Base-by-base conservation (phyloP, 1,139 yeast species). In the Lodderomyces jiufengensis region DNA sequence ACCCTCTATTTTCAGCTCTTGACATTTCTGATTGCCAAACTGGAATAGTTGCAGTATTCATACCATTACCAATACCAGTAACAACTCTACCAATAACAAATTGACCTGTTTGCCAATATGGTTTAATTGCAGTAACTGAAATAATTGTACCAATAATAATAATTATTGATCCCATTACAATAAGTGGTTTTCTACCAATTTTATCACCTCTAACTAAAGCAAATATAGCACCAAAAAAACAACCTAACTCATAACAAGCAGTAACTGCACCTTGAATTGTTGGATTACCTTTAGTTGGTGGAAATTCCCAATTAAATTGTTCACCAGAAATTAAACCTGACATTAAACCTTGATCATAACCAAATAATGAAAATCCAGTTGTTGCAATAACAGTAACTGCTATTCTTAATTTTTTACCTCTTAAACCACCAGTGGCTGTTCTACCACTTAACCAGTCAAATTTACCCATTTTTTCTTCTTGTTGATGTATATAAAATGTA, bases 21-120 rank as follows among this genome's bases (percentile, higher is more conserved):
- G 90, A 78, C 71, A 82, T 76, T 59, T 84, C 95, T 0, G 92
- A 77, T 57, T 84, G 87, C 80, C 86, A 83, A 45, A 81, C 80
- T 11, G 95, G 95, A 41, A 84, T 79, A 25, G 90, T 81, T 22
- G 90, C 83, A 15, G 92, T 84, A 52, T 79, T 80, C 55, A 81
- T 55, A 46, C 95, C 95, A 46, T 81, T 80, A 48, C 95, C 95
- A 29, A 80, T 44, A 44, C 95, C 95, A n/a, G 87, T 76, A 29
- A 83, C 62, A 40, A 82, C 78, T 61, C 95, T 73, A 12, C 90
- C 95, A 39, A 81, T 64, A 31, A 83, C 77, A 37, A 84, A 77
- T 50, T 83, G 92, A 24, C 82, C 84, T 40, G 80, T 61, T 37
- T 58, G 60, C 72, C 72, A 66, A 47, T 60, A 57, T 11, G 58